A percentile compares a stretch with the other conserved stretches of the same genome.
phyloP scores from a whole-genome alignment of 2,329 filamentous ascomycete species.

The Pseudocercospora musae region DNA sequence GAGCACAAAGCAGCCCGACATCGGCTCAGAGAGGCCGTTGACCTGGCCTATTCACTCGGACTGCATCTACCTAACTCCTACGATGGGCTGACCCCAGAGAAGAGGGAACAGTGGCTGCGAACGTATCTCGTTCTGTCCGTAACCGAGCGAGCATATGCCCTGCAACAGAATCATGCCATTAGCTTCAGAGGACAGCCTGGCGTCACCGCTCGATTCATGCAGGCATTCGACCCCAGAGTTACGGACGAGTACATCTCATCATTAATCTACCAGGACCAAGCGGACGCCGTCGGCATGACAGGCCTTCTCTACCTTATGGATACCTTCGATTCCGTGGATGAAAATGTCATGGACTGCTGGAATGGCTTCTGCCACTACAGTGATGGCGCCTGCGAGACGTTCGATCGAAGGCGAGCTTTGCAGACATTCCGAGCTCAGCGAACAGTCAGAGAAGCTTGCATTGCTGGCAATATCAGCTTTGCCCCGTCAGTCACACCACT shows the following conservation, averaged over 20 bases:
- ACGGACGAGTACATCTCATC: constrained; percentile 34
- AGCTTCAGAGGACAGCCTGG: constrained; percentile 42
- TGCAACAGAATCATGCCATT: constrained; percentile 43
- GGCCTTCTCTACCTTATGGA: constrained; percentile 45
- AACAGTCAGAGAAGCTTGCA: constrained; percentile 28
- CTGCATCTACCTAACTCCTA: constrained; percentile 42
- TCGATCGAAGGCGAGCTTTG: constrained; percentile 35
- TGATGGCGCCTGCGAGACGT: constrained; percentile 33
- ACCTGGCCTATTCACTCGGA: constrained; percentile 41
- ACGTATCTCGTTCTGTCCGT: constrained; percentile 38
- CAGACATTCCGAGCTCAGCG: constrained; percentile 34
- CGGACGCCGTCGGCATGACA: constrained; percentile 42
- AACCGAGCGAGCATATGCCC: constrained; percentile 40
- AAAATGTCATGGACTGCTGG: constrained; percentile 45
- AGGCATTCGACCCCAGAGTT: constrained; percentile 39
- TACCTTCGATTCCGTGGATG: constrained; percentile 44
- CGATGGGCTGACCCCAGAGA: constrained; percentile 36
- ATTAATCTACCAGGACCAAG: constrained; percentile 44
- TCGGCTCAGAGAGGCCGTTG: constrained; percentile 32
- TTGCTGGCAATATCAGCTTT: constrained; percentile 40
- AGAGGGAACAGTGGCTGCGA: constrained; percentile 40
- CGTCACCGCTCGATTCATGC: constrained; percentile 40
- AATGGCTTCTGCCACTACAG: constrained; percentile 38
- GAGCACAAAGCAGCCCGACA: constrained; percentile 31
- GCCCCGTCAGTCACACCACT: constrained; percentile 34